phyloP scores from a whole-genome alignment of 352 stramenopile genomes.

The Phytopythium litorale region DNA sequence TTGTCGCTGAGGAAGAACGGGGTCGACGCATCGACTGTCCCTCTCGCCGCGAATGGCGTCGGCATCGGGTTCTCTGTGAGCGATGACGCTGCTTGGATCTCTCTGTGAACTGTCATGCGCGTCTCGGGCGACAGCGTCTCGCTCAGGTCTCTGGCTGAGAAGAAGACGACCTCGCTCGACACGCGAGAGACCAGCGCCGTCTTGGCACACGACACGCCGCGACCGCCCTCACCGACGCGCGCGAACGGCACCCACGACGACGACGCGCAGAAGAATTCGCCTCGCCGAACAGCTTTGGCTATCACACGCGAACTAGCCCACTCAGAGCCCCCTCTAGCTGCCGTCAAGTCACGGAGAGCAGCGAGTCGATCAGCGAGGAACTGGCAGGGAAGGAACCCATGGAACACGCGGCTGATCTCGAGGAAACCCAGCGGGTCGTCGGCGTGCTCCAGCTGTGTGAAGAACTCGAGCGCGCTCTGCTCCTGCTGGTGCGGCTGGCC shows the following conservation, averaged over 20 bases:
- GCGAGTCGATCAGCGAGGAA: conserved; percentile 23
- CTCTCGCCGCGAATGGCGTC: background rate
- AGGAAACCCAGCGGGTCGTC: conserved; percentile 47
- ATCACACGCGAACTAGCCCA: background rate
- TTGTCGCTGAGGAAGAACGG: conserved; percentile 1
- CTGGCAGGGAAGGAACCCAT: conserved; percentile 44
- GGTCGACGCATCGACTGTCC: background rate
- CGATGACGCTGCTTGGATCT: conserved; percentile 21
- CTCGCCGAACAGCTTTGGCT: conserved; percentile 27
- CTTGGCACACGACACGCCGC: conserved; percentile 42
- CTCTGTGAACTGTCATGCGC: conserved; percentile 30
- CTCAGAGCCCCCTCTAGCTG: background rate
- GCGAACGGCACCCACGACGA: conserved; percentile 50
- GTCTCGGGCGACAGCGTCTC: conserved; percentile 29
- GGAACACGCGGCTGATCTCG: conserved; percentile 37
- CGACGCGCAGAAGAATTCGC: conserved; percentile 46
- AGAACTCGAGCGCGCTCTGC: conserved; percentile 36
- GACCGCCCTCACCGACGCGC: conserved; percentile 15
- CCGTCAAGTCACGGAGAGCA: conserved; percentile 1
- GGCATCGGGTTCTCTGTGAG: conserved; percentile 2
- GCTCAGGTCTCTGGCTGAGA: conserved; percentile 35
- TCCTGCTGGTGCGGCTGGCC: conserved; percentile 17
- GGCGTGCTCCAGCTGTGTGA: conserved; percentile 45
- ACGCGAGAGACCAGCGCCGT: conserved; percentile 30
- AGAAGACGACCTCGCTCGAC: conserved; percentile 48